phyloP scores from a whole-genome alignment of 768 basidiomycete genomes.

The Hemileccinum rubropunctum region DNA sequence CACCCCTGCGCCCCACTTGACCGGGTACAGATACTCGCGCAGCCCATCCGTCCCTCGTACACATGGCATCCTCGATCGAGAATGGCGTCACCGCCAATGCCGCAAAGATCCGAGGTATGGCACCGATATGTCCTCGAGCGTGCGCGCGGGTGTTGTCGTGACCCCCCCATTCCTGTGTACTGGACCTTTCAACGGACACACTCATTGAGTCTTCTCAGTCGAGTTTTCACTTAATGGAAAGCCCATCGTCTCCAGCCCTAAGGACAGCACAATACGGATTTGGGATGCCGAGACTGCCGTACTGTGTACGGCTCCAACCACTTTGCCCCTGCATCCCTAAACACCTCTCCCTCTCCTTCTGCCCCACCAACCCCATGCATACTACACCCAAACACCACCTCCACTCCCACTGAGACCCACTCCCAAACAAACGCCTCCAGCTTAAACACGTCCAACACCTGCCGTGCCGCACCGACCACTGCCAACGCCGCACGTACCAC shows the following conservation, averaged over 20 bases:
- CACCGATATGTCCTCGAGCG: slow-evolving; percentile 53
- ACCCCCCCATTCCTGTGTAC: not conserved
- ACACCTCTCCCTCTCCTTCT: slow-evolving; percentile 13
- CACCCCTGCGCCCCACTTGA: slow-evolving; percentile 60
- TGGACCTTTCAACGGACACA: no score
- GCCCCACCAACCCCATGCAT: slow-evolving; percentile 61
- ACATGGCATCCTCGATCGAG: slow-evolving; percentile 48
- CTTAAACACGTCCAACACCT: slow-evolving; percentile 42
- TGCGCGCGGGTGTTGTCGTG: slow-evolving; percentile 9
- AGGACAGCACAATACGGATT: no score
- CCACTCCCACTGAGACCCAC: not conserved
- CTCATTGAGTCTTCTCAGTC: no score
- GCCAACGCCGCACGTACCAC: slow-evolving; percentile 67
- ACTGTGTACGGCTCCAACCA: slow-evolving; percentile 49
- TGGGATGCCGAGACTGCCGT: no score
- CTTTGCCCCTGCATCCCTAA: slow-evolving; percentile 64
- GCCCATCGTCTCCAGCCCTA: no score
- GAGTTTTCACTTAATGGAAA: no score
- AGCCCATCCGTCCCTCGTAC: slow-evolving; percentile 24
- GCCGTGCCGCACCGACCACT: slow-evolving; percentile 50
- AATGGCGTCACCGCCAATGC: slow-evolving; percentile 73
- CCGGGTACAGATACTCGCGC: slow-evolving; percentile 67
- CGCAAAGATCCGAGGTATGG: slow-evolving; percentile 71
- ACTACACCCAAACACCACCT: slow-evolving; percentile 68
- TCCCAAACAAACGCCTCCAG: slow-evolving; percentile 33